Base-by-base conservation (phyloP, 352 stramenopile species). In the Phytophthora sojae region DNA sequence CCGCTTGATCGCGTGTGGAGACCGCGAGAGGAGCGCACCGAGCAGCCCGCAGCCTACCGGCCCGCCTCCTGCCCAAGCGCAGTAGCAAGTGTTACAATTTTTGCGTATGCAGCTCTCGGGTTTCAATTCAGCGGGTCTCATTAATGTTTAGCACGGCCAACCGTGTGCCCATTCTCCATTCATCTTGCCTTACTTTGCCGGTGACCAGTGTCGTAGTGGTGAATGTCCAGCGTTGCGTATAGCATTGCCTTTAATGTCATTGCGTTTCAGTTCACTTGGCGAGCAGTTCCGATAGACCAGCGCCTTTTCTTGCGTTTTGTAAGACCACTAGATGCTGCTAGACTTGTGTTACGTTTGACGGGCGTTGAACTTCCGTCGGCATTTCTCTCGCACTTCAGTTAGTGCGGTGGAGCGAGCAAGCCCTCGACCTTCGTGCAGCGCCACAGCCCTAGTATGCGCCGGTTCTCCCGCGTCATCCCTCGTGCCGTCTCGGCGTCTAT, bases 1-100 rank as follows among this genome's bases (percentile, higher is more conserved):
- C 68, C 77, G 76, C 30, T 76, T 96, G 54, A 77, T 90, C 25
- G 64, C 81, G 5, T 84, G 76, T 64, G 61, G 61, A 60, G 57
- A 69, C 14, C 57, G 74, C 39, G 65, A 64, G 4, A 70, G 62
- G 26, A 80, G 65, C 50, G 44, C 71, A 39, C 58, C 59, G 30
- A 78, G 44, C 60, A 76, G 57, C 35, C 52, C 56, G 14, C 59
- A 76, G 52, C 39, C 59, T 15, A 69, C 58, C 9, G 59, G 64
- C 30, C 49, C 44, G 23, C 19, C 55, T 54, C 55, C 47, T 57
- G 39, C 39, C 5, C 15, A 37, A 51, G 42, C 49, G 35, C 21
- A 68, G 35, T 75, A 75, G 60, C 29, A 30, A 39, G 2, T 42
- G 47, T 15, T 53, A 37, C 45, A 23, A 52, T 42, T 32, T 54